Conservation (phyloP, 106 monocot species). For the Phalaenopsis aphrodite region DNA sequence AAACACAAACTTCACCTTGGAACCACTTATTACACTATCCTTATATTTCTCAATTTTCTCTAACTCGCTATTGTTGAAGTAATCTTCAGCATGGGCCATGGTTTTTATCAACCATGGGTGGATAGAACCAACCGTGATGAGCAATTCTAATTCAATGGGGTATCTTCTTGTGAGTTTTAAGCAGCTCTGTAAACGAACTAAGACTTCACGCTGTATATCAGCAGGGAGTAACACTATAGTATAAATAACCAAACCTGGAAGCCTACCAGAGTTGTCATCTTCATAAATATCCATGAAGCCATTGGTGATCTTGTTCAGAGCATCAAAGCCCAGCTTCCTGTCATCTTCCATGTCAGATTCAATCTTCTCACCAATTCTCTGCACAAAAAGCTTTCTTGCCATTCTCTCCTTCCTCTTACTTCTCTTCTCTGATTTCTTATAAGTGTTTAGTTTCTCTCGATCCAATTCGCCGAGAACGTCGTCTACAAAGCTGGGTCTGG, state of each 20-base stretch:
- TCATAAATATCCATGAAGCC: conserved; percentile 49
- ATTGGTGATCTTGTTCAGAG: conserved; percentile 37
- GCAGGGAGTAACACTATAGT: conserved; percentile 41
- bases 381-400: conserved; percentile 56
- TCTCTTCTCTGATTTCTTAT: conserved; percentile 20
- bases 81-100: conserved; percentile 28
- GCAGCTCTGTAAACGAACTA: conserved; percentile 33
- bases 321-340: conserved; percentile 36
- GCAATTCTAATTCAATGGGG: conserved; percentile 45
- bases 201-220: conserved; percentile 35
- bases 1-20: conserved; percentile 57
- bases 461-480: conserved; percentile 39
- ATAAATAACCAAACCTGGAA: conserved; percentile 64
- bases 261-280: conserved; percentile 22
- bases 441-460: conserved; percentile 6
- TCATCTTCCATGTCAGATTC: conserved; percentile 39
- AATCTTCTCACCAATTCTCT: conserved; percentile 51
- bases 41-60: conserved; percentile 30
- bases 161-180: conserved; percentile 20
- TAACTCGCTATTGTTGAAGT: conserved; percentile 36
- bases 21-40: conserved; percentile 31
- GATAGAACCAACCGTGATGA: conserved; percentile 54
- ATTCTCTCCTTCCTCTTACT: conserved; percentile 30
- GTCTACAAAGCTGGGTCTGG: conserved; percentile 46
- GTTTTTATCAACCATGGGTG: conserved; percentile 61